These are phyloP conservation scores for Debaryomycetaceae sp. DNA, from an alignment of 1,139 yeast genomes.

Conservation along the genomic window DNA sequence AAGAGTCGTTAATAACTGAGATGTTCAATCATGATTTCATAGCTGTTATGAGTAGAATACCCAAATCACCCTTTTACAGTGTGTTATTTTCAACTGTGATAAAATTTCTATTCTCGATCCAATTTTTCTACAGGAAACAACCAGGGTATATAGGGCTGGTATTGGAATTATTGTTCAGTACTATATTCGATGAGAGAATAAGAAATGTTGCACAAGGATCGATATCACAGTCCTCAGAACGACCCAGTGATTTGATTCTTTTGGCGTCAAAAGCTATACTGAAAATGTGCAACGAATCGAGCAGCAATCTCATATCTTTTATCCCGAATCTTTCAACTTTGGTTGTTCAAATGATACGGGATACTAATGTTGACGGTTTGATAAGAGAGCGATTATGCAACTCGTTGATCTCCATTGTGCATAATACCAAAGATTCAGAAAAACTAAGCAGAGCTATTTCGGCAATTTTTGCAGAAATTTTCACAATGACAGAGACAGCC, in stretches of 20 bases:
- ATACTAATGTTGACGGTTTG: slow-evolving; percentile 41
- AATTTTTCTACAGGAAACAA: slow-evolving; percentile 47
- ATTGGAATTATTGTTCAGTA: slow-evolving; percentile 45
- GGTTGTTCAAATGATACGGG: slow-evolving; percentile 51
- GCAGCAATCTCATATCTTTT: slow-evolving; percentile 42
- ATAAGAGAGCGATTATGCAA: slow-evolving; percentile 60
- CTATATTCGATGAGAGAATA: slow-evolving; percentile 21
- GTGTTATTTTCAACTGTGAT: slow-evolving; percentile 40
- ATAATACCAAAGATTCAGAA: slow-evolving; percentile 45
- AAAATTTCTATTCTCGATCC: slow-evolving; percentile 51
- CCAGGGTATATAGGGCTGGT: slow-evolving; percentile 40
- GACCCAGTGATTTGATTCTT: slow-evolving; percentile 19
- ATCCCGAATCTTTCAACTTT: slow-evolving; percentile 53
- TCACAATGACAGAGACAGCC: slow-evolving; percentile 12
- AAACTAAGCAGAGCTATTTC: slow-evolving; percentile 21
- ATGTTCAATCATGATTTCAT: slow-evolving; percentile 27
- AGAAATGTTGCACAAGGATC: slow-evolving; percentile 1
- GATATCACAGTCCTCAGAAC: not conserved
- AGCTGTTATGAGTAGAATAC: slow-evolving; percentile 13
- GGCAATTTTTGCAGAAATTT: slow-evolving; percentile 20
- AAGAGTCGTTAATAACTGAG: slow-evolving; percentile 24
- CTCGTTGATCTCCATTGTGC: slow-evolving; percentile 61
- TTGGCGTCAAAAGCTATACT: slow-evolving; percentile 59
- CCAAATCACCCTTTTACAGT: slow-evolving; percentile 8
- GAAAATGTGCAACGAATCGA: slow-evolving; percentile 58